Percentiles rank a stretch among this genome's conserved stretches.
phyloP scores from a whole-genome alignment of 148 eudicot genomes.

The Diospyros kaki region DNA sequence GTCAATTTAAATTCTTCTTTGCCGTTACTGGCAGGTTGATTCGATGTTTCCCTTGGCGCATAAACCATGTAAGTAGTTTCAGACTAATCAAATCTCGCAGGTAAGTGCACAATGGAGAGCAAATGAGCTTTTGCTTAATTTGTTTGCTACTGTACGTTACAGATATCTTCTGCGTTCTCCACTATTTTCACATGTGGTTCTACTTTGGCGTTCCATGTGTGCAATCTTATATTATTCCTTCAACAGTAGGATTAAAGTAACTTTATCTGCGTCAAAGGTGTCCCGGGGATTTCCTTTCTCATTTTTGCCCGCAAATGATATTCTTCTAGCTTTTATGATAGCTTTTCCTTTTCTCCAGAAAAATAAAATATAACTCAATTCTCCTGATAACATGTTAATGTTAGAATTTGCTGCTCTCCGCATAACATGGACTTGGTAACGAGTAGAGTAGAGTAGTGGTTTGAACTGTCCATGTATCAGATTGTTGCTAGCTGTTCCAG shows the following conservation, averaged over 20 bases:
- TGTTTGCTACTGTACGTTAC: not conserved
- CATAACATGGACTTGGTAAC: no score
- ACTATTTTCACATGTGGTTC: not conserved
- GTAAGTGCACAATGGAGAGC: not conserved
- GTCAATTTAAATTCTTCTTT: not conserved
- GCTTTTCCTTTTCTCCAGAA: no score
- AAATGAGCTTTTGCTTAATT: not conserved
- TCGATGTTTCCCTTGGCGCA: not conserved
- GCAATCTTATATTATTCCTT: no score
- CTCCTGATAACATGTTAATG: no score
- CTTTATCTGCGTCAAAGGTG: not conserved
- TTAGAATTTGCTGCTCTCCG: no score
- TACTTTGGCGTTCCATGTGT: not conserved
- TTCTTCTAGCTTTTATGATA: no score
- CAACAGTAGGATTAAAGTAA: not conserved
- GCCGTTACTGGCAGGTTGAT: conserved; percentile 6
- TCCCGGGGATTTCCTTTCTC: no score
- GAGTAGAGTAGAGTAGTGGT: no score
- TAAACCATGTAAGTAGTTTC: not conserved
- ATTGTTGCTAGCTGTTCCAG: no score
- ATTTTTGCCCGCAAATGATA: no score
- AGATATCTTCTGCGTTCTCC: not conserved
- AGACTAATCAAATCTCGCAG: not conserved
- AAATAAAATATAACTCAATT: no score
- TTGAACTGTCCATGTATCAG: no score